phyloP scores from a whole-genome alignment of 331 rosid genomes.

The Rhamnella rubrinervis region DNA sequence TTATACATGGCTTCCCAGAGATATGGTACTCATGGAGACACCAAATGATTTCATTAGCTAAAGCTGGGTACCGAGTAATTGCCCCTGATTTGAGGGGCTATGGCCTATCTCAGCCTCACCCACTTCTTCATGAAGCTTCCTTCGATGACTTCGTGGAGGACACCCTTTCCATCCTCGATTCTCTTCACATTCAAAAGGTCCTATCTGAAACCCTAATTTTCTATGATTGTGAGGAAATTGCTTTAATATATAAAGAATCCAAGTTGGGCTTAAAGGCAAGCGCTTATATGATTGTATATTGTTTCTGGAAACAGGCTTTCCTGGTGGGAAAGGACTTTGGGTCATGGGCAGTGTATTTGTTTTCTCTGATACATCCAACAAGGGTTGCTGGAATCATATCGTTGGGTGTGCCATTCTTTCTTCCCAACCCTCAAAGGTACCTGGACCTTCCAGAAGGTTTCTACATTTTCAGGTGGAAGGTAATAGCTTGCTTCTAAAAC shows the following conservation, averaged over 20 bases:
- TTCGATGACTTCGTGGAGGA: conserved; percentile 22
- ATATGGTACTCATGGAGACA: conserved; percentile 42
- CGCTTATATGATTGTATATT: no score
- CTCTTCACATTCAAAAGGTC: conserved; percentile 32
- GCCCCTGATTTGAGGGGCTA: conserved; percentile 39
- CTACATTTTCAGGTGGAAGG: conserved; percentile 25
- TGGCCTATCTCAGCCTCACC: conserved; percentile 31
- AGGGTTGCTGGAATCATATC: conserved; percentile 20
- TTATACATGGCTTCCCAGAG: conserved; percentile 43
- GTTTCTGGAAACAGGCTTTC: not conserved
- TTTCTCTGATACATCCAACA: conserved; percentile 4
- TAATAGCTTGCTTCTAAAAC: not conserved
- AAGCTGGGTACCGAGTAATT: conserved; percentile 31
- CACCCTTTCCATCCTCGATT: conserved; percentile 29
- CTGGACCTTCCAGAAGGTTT: conserved; percentile 16
- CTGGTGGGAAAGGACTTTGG: conserved; percentile 21
- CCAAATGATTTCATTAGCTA: conserved; percentile 33
- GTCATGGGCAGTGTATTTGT: conserved; percentile 17
- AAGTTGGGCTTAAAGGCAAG: no score
- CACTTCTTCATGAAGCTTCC: conserved; percentile 20
- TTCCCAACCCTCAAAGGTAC: conserved; percentile 7
- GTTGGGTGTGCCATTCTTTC: conserved; percentile 19
- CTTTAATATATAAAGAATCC: no score
- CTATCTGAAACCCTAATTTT: no score
- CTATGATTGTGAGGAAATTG: no score